These are phyloP conservation scores for Citeromyces hawaiiensis DNA, from an alignment of 1,139 yeast genomes.

Conservation along the genomic window DNA sequence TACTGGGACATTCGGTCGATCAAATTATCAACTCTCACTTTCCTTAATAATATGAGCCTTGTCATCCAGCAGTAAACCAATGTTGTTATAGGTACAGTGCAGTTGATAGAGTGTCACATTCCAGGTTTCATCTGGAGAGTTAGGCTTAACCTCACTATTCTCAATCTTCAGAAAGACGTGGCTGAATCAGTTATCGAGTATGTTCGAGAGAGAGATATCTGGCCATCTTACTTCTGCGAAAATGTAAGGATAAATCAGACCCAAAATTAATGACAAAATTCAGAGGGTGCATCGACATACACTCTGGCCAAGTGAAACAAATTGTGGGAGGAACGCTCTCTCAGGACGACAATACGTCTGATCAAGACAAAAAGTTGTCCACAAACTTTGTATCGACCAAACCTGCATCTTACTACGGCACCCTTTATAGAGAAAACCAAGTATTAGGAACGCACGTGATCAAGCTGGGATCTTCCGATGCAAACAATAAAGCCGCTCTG, in stretches of 20 bases:
- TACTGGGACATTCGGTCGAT: too few relatives aligned
- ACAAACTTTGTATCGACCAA: conserved; percentile 77
- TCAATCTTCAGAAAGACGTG: too few relatives aligned
- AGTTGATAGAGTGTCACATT: too few relatives aligned
- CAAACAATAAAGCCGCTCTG: conserved; percentile 73
- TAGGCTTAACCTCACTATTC: too few relatives aligned
- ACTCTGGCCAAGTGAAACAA: conserved; percentile 89
- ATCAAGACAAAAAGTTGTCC: conserved; percentile 21
- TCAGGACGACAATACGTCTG: conserved; percentile 28
- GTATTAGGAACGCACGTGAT: conserved; percentile 84
- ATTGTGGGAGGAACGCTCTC: conserved; percentile 87
- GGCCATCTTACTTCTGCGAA: too few relatives aligned
- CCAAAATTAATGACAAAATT: conserved; percentile 69
- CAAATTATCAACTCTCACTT: neutral
- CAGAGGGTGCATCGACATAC: conserved; percentile 92
- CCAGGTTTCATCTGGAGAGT: too few relatives aligned
- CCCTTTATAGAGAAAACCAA: conserved; percentile 44
- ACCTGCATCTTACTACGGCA: conserved; percentile 66
- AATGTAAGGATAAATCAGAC: too few relatives aligned
- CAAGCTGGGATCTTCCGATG: conserved; percentile 64
- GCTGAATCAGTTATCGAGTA: too few relatives aligned
- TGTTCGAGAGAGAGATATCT: too few relatives aligned
- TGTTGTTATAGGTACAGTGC: too few relatives aligned
- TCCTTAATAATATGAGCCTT: conserved; percentile 9
- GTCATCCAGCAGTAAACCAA: conserved; percentile 15